Evolutionary conservation across 2,329 filamentous ascomycete species (phyloP).

Genomic region (Penicillium sp.): DNA sequence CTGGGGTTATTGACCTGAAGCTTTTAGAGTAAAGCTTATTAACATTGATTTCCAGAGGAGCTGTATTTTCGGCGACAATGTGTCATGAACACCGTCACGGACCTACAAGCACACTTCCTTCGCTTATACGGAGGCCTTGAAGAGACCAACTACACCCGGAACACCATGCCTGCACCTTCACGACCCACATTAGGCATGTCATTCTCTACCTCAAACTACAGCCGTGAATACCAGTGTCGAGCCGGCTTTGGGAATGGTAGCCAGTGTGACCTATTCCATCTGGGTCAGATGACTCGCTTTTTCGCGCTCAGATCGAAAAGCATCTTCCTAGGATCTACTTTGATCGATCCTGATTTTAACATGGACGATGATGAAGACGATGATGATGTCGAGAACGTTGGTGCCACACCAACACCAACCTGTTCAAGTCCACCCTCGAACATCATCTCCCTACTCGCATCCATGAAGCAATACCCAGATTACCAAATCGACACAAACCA

Average conservation of each 20-base stretch:
- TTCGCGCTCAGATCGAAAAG: constrained; percentile 43
- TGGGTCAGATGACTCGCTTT: constrained; percentile 46
- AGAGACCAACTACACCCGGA: constrained; percentile 10
- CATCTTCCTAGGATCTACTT: constrained; percentile 41
- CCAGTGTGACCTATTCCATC: constrained; percentile 45
- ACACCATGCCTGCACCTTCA: constrained; percentile 11
- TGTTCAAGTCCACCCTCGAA: constrained; percentile 22
- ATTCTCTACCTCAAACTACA: constrained; percentile 19
- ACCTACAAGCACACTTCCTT: constrained; percentile 44
- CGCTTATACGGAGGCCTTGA: constrained; percentile 41
- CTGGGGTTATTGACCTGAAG: neutral
- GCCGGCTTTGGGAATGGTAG: constrained; percentile 42
- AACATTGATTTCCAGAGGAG: constrained; percentile 35
- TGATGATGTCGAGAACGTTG: neutral
- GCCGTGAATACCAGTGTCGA: constrained; percentile 40
- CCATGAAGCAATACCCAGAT: constrained; percentile 42
- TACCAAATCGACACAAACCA: constrained; percentile 46
- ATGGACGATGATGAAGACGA: constrained; percentile 11
- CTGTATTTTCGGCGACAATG: constrained; percentile 42
- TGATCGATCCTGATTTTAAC: constrained; percentile 36
- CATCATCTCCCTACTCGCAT: constrained; percentile 35
- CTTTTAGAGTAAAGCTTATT: neutral
- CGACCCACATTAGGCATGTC: constrained; percentile 9
- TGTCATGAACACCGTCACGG: constrained; percentile 43
- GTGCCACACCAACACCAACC: neutral